These are phyloP conservation scores for Populus deltoides DNA, from an alignment of 345 rosid species.

Conservation along the genomic window DNA sequence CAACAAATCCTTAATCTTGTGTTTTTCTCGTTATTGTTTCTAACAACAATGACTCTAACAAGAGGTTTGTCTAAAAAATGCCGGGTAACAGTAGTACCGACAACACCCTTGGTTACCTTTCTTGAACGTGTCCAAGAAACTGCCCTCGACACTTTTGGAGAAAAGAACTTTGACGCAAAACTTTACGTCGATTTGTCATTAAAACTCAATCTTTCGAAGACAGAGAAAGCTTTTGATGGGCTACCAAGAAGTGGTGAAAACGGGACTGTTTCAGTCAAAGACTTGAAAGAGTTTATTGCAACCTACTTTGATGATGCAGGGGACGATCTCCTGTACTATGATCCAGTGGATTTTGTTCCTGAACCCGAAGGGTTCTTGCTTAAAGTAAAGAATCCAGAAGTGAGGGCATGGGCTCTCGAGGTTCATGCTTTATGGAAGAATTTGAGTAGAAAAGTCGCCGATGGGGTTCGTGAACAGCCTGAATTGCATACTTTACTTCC, in stretches of 20 bases:
- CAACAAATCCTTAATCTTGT: background rate
- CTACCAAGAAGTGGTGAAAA: conserved; percentile 41
- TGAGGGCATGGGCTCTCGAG: conserved; percentile 76
- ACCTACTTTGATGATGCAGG: conserved; percentile 52
- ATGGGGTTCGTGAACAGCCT: conserved; percentile 44
- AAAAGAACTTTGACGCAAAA: conserved; percentile 56
- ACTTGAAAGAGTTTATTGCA: conserved; percentile 17
- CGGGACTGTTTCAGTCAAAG: conserved; percentile 22
- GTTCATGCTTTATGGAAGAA: conserved; percentile 82
- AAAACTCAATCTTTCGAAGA: conserved; percentile 41
- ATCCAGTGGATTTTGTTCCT: conserved; percentile 58
- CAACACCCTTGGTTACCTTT: conserved; percentile 49
- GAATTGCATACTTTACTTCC: conserved; percentile 74
- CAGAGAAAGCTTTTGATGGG: conserved; percentile 45
- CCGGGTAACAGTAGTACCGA: conserved; percentile 1
- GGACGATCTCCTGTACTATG: conserved; percentile 47
- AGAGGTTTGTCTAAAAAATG: conserved; percentile 3
- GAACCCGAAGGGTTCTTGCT: conserved; percentile 69
- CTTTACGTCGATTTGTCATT: conserved; percentile 64
- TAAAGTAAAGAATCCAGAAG: conserved; percentile 55
- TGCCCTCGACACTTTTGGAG: conserved; percentile 47
- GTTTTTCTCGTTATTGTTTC: background rate
- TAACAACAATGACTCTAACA: background rate
- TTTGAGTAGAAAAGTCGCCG: conserved; percentile 57
- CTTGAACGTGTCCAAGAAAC: conserved; percentile 65